These are phyloP conservation scores for Serpula lacrymans DNA, from an alignment of 768 basidiomycete species.

Conservation along the genomic window DNA sequence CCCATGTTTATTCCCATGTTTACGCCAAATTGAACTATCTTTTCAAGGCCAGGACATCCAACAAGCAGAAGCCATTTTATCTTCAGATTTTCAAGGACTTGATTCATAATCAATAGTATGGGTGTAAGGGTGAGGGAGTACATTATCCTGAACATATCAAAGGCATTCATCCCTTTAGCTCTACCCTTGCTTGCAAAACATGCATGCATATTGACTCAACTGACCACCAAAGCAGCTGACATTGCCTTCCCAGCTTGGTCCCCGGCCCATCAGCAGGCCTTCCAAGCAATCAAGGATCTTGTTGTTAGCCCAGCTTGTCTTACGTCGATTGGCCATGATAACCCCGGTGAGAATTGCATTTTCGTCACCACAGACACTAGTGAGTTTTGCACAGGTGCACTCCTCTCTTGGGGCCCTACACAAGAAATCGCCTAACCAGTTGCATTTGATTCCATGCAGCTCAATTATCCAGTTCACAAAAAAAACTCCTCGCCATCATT, in stretches of 20 bases:
- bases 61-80: too few relatives aligned
- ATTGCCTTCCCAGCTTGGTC: constrained; percentile 25
- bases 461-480: constrained; percentile 14
- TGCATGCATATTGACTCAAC: constrained; percentile 6
- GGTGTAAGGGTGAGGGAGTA: too few relatives aligned
- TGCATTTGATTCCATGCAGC: constrained; percentile 5
- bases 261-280: constrained; percentile 13
- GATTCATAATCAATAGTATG: too few relatives aligned
- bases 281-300: constrained; percentile 18
- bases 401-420: constrained; percentile 4
- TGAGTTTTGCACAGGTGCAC: constrained; percentile 2
- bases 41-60: too few relatives aligned
- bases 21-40: too few relatives aligned
- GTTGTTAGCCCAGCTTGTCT: constrained; percentile 23
- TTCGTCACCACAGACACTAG: constrained; percentile 13
- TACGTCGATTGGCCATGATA: constrained; percentile 28
- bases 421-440: constrained; percentile 4
- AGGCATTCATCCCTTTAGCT: too few relatives aligned
- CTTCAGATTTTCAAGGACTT: too few relatives aligned
- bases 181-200: constrained; percentile 10
- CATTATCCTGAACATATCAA: too few relatives aligned
- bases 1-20: too few relatives aligned
- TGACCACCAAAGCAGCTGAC: constrained; percentile 20
- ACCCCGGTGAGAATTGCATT: constrained; percentile 14
- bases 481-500: constrained; percentile 14